A percentile compares a stretch with the other conserved stretches of the same genome.
Evolutionary conservation across 169 alveolate species (phyloP).

Genomic region (Plasmodium gonderi): DNA sequence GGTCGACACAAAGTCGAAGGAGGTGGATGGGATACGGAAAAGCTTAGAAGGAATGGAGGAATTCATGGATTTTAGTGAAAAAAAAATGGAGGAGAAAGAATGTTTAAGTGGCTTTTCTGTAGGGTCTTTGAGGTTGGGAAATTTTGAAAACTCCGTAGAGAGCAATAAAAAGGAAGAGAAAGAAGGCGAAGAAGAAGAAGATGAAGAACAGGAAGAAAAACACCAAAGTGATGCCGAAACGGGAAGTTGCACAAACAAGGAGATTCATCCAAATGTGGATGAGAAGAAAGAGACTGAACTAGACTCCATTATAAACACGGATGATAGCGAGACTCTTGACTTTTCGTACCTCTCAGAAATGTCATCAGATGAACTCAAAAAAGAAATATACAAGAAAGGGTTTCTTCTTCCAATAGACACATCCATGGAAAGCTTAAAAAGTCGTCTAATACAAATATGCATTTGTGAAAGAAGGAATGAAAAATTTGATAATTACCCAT

Average conservation of each 20-base stretch:
- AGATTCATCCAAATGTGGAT: not conserved
- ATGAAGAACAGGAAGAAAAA: not conserved
- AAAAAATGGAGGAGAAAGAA: not conserved
- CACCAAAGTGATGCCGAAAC: not conserved
- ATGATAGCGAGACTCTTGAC: conserved; percentile 19
- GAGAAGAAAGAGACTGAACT: not conserved
- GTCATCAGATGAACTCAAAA: conserved; percentile 55
- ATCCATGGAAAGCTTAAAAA: conserved; percentile 57
- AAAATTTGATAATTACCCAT: conserved; percentile 57
- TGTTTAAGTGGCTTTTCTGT: not conserved
- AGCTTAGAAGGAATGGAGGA: not conserved
- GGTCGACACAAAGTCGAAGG: not conserved
- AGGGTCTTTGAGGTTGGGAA: not conserved
- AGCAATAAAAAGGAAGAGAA: not conserved
- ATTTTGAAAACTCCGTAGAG: not conserved
- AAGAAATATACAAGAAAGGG: conserved; percentile 45
- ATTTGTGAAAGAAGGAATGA: conserved; percentile 53
- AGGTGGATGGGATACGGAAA: not conserved
- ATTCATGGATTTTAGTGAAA: not conserved
- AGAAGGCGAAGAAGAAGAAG: not conserved
- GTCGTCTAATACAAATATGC: conserved; percentile 61
- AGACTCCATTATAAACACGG: not conserved
- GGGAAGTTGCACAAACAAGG: not conserved
- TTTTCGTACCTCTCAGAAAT: conserved; percentile 35
- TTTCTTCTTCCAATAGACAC: conserved; percentile 71